Base-by-base conservation (phyloP, 495 filamentous ascomycete genomes). In the Neurospora sp. region DNA sequence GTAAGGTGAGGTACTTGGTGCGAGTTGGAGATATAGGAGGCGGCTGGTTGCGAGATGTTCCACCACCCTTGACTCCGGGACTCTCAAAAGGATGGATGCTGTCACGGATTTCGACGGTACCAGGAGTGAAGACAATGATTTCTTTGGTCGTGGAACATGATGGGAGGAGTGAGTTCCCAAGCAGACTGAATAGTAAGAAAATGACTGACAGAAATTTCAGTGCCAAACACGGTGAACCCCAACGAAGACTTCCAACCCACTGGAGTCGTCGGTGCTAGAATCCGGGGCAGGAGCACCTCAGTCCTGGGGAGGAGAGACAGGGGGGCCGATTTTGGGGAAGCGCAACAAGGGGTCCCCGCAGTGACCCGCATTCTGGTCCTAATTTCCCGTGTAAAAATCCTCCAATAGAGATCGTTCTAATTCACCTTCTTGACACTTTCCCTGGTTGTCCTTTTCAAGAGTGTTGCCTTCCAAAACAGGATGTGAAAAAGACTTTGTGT, bases 301-400 rank as follows among this genome's bases (percentile, higher is more conserved):
- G 53, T 61, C 22, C 53, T 31, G 53, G 53, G 53, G 53, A 16
- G 16, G 9, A 4, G 12, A 61, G 53, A 65, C 53, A 61, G 6
- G 27, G 27, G 53, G 27, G 14, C 31, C 31, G 53, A 16, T 9
- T 35, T 61, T 65, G 53, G 27, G 53, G 53, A 61, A 61, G 53
- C 31, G 48, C 71, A 71, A 68, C 72, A 73, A 68, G 68, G 72
- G 71, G 71, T 53, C 72, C 73, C 74, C 74, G 72, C 72, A 74
- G 35, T 41, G 42, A 46, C 75, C 75, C 75, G 75, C 75, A 77
- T 71, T 75, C 70, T 74, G 71, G 42, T 68, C 68, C 69, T 53
- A 74, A 74, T 76, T 70, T 73, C 71, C 31, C 68, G 42, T 20
- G 35, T 27, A 46, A 70, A 76, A 74, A 40, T 74, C 75, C 75